Conservation (phyloP, 495 filamentous ascomycete genomes). For the Niebla homalea region DNA sequence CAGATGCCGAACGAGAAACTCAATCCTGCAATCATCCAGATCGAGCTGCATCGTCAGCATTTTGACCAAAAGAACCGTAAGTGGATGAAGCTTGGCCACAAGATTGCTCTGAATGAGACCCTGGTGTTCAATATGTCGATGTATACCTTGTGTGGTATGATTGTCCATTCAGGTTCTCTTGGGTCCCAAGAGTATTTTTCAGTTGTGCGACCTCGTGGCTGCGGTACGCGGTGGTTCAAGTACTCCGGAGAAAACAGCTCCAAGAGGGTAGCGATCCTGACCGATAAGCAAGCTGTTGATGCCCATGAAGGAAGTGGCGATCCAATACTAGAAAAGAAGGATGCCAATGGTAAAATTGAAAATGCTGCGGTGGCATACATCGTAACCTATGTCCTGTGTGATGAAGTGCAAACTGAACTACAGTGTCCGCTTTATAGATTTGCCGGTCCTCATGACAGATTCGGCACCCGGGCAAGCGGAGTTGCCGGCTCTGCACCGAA, state of each 20-base stretch:
- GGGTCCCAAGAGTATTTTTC: conserved; percentile 49
- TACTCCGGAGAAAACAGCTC: conserved; percentile 44
- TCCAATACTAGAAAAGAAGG: conserved; percentile 6
- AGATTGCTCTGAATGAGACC: conserved; percentile 40
- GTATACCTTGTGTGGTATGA: conserved; percentile 49
- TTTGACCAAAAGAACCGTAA: conserved; percentile 37
- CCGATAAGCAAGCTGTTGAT: conserved; percentile 41
- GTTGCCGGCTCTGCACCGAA: neutral
- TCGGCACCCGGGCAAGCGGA: neutral
- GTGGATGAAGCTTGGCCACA: conserved; percentile 47
- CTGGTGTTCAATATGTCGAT: conserved; percentile 31
- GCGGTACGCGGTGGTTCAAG: conserved; percentile 43
- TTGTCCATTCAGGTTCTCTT: conserved; percentile 48
- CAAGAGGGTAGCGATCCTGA: conserved; percentile 41
- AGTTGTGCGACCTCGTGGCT: conserved; percentile 45
- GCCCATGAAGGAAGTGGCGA: conserved; percentile 37
- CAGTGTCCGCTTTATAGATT: conserved; percentile 18
- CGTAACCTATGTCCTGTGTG: conserved; percentile 45
- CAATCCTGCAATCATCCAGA: conserved; percentile 16
- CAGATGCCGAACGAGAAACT: conserved; percentile 1
- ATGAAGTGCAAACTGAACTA: conserved; percentile 12
- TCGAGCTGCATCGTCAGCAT: conserved; percentile 47
- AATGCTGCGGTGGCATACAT: conserved; percentile 38
- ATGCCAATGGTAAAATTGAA: conserved; percentile 13
- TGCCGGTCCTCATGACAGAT: conserved; percentile 3